A percentile compares a stretch with the other conserved stretches of the same genome.
phyloP scores from a whole-genome alignment of 1,284 basidiomycete species.

The Inonotus hispidus region DNA sequence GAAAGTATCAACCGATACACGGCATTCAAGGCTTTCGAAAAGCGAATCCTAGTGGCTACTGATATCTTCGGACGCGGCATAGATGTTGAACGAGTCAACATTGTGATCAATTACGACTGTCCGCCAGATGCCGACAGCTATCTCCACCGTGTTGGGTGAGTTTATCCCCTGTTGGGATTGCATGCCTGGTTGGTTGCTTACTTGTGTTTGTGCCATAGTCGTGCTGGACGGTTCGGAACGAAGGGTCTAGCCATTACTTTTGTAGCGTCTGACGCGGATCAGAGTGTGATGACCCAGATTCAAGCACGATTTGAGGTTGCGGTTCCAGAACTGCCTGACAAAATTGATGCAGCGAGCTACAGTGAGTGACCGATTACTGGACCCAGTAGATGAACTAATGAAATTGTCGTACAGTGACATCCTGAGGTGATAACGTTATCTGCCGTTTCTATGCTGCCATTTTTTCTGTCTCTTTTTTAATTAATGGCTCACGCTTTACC shows the following conservation, averaged over 20 bases:
- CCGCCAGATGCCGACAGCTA: slow-evolving; percentile 97
- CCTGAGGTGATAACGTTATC: slow-evolving; percentile 25
- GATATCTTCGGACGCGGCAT: slow-evolving; percentile 98
- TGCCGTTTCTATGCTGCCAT: background rate
- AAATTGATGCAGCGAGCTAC: slow-evolving; percentile 85
- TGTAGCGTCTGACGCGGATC: slow-evolving; percentile 87
- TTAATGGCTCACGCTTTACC: background rate
- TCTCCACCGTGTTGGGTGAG: slow-evolving; percentile 93
- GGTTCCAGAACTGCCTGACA: slow-evolving; percentile 88
- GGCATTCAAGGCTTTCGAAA: slow-evolving; percentile 99
- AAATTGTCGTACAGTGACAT: slow-evolving; percentile 31
- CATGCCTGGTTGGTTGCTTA: background rate
- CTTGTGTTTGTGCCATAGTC: slow-evolving; percentile 37
- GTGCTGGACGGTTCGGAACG: slow-evolving; percentile 98
- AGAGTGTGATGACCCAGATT: slow-evolving; percentile 89
- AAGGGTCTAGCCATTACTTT: slow-evolving; percentile 99
- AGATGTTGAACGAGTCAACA: slow-evolving; percentile 97
- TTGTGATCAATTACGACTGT: slow-evolving; percentile 94
- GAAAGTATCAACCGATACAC: slow-evolving; percentile 91
- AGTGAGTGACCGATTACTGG: slow-evolving; percentile 46
- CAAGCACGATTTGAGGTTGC: slow-evolving; percentile 92
- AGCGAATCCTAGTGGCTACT: slow-evolving; percentile 96
- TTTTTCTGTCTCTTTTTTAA: background rate
- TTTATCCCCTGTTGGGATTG: background rate
- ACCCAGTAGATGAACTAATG: slow-evolving; percentile 5